Evolutionary conservation across 2,329 filamentous ascomycete species (phyloP), one percentile per base, ranked within the genome.

Genomic region (Apiospora koreana): DNA sequence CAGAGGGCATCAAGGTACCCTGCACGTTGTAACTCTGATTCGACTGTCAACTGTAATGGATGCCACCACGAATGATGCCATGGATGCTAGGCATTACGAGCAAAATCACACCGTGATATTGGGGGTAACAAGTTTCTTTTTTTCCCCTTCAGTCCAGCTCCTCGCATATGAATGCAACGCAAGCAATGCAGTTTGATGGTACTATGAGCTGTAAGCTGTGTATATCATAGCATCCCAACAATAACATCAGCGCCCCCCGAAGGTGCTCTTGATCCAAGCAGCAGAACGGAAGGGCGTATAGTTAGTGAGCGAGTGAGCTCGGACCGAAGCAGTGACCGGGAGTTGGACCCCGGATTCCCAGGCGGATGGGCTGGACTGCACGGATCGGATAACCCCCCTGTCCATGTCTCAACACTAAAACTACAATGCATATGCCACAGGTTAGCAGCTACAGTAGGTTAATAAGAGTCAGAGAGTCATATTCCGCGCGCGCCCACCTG

Each of bases 261-360:
- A n/a, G 28, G 8, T 21, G n/a, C 46, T 48, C 8, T 10, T 8
- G 21, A 48, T 48, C 21, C 2, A 31, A 31, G 48, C 48, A 12
- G 4, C 10, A 1, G 14, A 16, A 31, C 48, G 28, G 16, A 31
- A 54, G 25, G 48, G 25, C 48, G 25, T 31, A 54, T 25, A 31
- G 25, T 54, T 3, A 14, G 8, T 2, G 41, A 12, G 41, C 16
- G 14, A 16, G 12, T 4, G 14, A 21, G 48, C 48, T 58, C 50
- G 50, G 50, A 58, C 50, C 28, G 50, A 35, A 35, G 50, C 7
- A 54, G 5, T 23, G 4, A 8, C 14, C 46, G 23, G 46, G 46
- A 50, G 46, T 35, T 58, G 50, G 50, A 58, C 50, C 50, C 50
- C 50, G 50, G 50, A 58, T 58, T 31, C 50, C 50, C 50, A 54